These are phyloP conservation scores for Arthroderma sp. DNA, from an alignment of 2,329 filamentous ascomycete species.

Conservation along the genomic window DNA sequence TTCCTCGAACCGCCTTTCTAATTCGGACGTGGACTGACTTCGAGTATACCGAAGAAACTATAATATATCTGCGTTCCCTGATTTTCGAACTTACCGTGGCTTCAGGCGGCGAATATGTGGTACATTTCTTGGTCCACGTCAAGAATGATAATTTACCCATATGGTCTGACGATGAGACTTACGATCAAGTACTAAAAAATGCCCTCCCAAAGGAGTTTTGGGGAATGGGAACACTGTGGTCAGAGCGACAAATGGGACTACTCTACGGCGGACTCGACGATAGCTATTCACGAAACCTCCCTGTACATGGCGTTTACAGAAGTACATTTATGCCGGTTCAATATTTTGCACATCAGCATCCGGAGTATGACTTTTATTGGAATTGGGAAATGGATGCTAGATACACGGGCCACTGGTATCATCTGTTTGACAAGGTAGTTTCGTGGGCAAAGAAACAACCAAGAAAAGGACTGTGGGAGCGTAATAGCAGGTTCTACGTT, in stretches of 20 bases:
- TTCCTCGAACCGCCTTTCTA: conserved; percentile 57
- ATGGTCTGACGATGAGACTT: conserved; percentile 64
- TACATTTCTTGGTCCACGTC: conserved; percentile 77
- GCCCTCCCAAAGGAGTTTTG: conserved; percentile 70
- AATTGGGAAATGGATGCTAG: conserved; percentile 92
- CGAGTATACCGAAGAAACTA: conserved; percentile 61
- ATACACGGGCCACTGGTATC: conserved; percentile 78
- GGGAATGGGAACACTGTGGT: conserved; percentile 83
- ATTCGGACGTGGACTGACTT: conserved; percentile 72
- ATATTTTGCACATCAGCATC: conserved; percentile 76
- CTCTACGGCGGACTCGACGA: conserved; percentile 82
- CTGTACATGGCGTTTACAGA: conserved; percentile 84
- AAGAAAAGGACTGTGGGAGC: conserved; percentile 68
- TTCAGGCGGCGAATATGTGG: conserved; percentile 67
- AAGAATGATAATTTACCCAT: conserved; percentile 67
- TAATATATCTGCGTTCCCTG: conserved; percentile 70
- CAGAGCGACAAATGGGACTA: conserved; percentile 79
- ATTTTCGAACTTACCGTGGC: conserved; percentile 64
- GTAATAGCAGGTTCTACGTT: conserved; percentile 64
- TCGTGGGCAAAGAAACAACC: conserved; percentile 61
- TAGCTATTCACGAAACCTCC: conserved; percentile 56
- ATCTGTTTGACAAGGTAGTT: conserved; percentile 56
- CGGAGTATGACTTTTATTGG: conserved; percentile 85
- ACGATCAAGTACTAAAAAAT: conserved; percentile 58
- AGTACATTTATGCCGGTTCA: conserved; percentile 91